These are phyloP conservation scores for Penicillium concentricum DNA, from an alignment of 2,329 filamentous ascomycete species.

Conservation along the genomic window DNA sequence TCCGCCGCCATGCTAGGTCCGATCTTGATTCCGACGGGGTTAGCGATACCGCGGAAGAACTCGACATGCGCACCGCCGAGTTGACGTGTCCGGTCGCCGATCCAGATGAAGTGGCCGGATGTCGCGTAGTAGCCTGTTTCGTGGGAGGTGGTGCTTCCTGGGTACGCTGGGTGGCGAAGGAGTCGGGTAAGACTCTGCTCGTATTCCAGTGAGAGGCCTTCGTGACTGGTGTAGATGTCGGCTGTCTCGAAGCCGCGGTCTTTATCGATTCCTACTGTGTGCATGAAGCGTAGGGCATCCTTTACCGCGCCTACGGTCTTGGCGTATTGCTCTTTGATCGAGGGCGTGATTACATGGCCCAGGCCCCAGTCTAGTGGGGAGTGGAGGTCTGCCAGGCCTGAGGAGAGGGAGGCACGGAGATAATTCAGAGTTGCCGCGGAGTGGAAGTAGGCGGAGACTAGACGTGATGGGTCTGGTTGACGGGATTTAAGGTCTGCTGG, in stretches of 20 bases:
- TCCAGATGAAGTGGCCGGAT: constrained; percentile 96
- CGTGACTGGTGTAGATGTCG: constrained; percentile 93
- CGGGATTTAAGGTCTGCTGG: constrained; percentile 64
- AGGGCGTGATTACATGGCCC: constrained; percentile 82
- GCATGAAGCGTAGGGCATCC: constrained; percentile 91
- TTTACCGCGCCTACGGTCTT: constrained; percentile 81
- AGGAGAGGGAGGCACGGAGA: constrained; percentile 76
- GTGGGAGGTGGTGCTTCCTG: constrained; percentile 24
- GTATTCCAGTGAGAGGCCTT: constrained; percentile 91
- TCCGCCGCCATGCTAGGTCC: constrained; percentile 76
- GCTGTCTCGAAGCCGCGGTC: constrained; percentile 83
- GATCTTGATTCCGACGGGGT: constrained; percentile 95
- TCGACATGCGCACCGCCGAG: constrained; percentile 92
- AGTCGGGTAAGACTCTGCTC: constrained; percentile 82
- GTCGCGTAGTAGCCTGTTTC: constrained; percentile 77
- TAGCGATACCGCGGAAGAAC: constrained; percentile 94
- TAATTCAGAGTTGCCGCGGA: constrained; percentile 95
- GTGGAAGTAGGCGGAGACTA: constrained; percentile 92
- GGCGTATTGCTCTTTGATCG: constrained; percentile 81
- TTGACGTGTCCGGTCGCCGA: constrained; percentile 92
- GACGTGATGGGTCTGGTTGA: constrained; percentile 74
- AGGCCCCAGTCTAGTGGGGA: constrained; percentile 92
- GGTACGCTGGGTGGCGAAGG: constrained; percentile 52
- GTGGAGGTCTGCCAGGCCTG: constrained; percentile 90
- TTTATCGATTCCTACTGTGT: constrained; percentile 85